phyloP scores from a whole-genome alignment of 164 flowering plant genomes.

The Vitis cinerea region DNA sequence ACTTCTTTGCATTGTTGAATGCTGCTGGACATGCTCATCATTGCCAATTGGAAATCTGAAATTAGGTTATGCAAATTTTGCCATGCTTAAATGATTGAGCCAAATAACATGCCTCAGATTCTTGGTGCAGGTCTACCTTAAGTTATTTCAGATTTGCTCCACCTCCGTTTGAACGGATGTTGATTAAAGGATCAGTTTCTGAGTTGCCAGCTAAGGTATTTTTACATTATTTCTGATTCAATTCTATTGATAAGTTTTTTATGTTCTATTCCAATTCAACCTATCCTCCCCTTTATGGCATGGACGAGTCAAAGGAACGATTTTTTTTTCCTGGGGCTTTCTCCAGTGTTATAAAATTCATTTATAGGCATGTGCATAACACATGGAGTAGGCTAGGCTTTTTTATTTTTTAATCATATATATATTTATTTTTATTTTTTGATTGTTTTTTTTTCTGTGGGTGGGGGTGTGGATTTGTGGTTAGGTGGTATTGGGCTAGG shows the following conservation, averaged over 20 bases:
- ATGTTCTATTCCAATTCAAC: too few species aligned
- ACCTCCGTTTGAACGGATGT: slow-evolving; percentile 67
- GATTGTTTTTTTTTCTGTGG: too few species aligned
- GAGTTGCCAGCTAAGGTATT: slow-evolving; percentile 29
- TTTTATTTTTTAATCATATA: too few species aligned
- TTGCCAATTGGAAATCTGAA: not conserved
- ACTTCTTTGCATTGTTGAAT: not conserved
- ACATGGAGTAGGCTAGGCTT: too few species aligned
- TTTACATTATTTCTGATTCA: not conserved
- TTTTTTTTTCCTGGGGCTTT: too few species aligned
- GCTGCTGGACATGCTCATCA: not conserved
- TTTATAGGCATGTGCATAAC: too few species aligned
- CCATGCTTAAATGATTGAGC: not conserved
- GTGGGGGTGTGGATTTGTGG: too few species aligned
- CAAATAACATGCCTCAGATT: slow-evolving; percentile 1
- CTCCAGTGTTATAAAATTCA: too few species aligned
- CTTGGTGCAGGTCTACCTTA: slow-evolving; percentile 53
- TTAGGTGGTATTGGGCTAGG: too few species aligned
- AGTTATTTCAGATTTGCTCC: slow-evolving; percentile 71
- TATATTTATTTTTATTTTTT: too few species aligned
- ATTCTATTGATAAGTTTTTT: not conserved
- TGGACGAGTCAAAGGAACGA: too few species aligned
- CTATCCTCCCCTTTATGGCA: too few species aligned
- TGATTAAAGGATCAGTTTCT: slow-evolving; percentile 13
- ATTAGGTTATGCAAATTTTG: not conserved